Evolutionary conservation across 2,329 filamentous ascomycete species (phyloP), one percentile per base, ranked within the genome.

Genomic region (Aspergillus fumigatiaffinis): DNA sequence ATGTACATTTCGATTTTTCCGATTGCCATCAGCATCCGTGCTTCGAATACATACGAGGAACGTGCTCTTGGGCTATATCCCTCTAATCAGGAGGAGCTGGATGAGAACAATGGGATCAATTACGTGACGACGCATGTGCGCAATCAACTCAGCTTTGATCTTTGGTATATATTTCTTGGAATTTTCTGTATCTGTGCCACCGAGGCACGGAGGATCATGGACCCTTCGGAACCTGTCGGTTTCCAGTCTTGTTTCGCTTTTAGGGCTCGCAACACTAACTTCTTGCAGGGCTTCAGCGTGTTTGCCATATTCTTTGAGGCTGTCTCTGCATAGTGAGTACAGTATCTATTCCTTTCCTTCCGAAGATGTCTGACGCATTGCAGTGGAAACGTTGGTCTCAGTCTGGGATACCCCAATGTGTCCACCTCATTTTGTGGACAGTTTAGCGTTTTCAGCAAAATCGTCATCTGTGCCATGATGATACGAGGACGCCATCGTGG

Each of bases 1-100:
- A 97, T 97, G 93, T 97, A 97, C 74, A 96, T 97, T 62, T 95
- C 92, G 52, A 89, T 96, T 56, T 95, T 95, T 63, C 93, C 93
- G 3, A 95, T 97, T 64, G 93, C 93, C 68, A 96, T 97, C 66
- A 93, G 89, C 7, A 88, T 97, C 60, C 90, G 93, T 52, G 78
- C 53, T 74, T 79, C 86, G 32, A 90, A 90, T 66, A 83, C 86
- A 4, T 90, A 90, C 65, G 87, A 90, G 65, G 86, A 90, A 63
- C 78, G 82, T 2, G 84, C 83, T 0, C 75, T 89, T 0, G 86
- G 86, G 0, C 73, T 84, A 20, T 85, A 82, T 64, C 71, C 74
- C 10, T 66, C 73, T n/a, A 69, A 76, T 3, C 12, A 14, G 12
- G 29, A 20, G 0, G 54, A 62, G 23, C 54, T 63, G 1, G 63